phyloP scores from a whole-genome alignment of 1,139 yeast species.

The Debaryomyces robertsiae region DNA sequence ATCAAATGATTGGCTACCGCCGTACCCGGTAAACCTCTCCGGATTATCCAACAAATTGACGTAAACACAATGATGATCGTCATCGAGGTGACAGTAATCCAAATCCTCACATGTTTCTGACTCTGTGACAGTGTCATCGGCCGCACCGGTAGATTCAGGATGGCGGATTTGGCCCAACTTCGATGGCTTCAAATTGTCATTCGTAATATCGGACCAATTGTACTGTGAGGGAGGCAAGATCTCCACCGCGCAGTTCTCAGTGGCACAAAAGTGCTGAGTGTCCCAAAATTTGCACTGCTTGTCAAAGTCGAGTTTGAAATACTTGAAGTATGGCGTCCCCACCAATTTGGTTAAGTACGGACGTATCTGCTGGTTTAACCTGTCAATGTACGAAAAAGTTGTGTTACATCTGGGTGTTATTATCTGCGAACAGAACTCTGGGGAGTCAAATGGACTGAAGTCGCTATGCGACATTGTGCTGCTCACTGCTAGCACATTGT shows the following conservation, averaged over 20 bases:
- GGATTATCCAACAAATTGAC: slow-evolving; percentile 88
- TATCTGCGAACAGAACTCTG: slow-evolving; percentile 50
- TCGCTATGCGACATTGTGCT: slow-evolving; percentile 9
- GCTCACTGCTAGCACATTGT: slow-evolving; percentile 2
- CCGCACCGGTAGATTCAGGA: slow-evolving; percentile 20
- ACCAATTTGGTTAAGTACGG: slow-evolving; percentile 61
- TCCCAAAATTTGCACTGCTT: slow-evolving; percentile 89
- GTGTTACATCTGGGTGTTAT: slow-evolving; percentile 52
- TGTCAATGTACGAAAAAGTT: slow-evolving; percentile 48
- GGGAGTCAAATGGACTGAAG: slow-evolving; percentile 46
- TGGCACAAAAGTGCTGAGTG: slow-evolving; percentile 84
- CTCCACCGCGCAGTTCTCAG: slow-evolving; percentile 93
- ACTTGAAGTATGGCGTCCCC: slow-evolving; percentile 75
- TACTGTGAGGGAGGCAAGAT: slow-evolving; percentile 47
- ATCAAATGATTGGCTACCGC: slow-evolving; percentile 87
- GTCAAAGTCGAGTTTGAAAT: slow-evolving; percentile 83
- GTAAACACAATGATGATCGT: slow-evolving; percentile 66
- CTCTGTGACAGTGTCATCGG: slow-evolving; percentile 21
- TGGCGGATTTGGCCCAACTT: slow-evolving; percentile 57
- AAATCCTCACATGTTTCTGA: slow-evolving; percentile 36
- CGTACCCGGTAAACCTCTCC: slow-evolving; percentile 95
- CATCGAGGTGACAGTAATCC: slow-evolving; percentile 66
- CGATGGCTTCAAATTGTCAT: slow-evolving; percentile 74
- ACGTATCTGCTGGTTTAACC: slow-evolving; percentile 36
- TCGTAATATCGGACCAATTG: slow-evolving; percentile 64